A percentile compares a stretch with the other conserved stretches of the same genome.
Evolutionary conservation across 306 rosid genomes (phyloP).

Genomic region (Vigna angularis): DNA sequence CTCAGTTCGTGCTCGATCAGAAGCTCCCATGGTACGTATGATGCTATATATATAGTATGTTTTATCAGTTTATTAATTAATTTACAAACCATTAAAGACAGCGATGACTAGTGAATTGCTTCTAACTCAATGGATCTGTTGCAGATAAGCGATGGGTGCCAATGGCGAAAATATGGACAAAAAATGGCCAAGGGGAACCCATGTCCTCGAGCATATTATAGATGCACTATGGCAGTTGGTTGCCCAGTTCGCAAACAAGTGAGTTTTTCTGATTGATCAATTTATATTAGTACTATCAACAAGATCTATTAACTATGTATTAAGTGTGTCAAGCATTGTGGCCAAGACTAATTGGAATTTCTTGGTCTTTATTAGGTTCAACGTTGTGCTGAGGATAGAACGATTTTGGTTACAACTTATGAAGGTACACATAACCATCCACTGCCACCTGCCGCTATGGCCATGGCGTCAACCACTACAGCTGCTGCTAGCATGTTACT

Average conservation of each 20-base stretch:
- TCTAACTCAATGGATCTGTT: constrained; percentile 21
- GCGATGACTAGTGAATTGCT: background rate
- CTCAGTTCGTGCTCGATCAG: constrained; percentile 94
- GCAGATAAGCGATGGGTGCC: constrained; percentile 97
- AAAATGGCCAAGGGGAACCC: constrained; percentile 98
- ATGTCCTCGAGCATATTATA: constrained; percentile 93
- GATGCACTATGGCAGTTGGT: constrained; percentile 96
- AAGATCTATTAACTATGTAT: background rate
- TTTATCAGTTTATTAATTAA: background rate
- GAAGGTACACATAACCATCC: constrained; percentile 99
- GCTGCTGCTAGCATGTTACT: constrained; percentile 94
- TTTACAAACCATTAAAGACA: background rate
- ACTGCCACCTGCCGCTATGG: constrained; percentile 94
- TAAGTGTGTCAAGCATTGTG: background rate
- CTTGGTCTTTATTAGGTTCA: constrained; percentile 66
- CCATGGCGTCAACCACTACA: constrained; percentile 91
- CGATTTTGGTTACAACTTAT: constrained; percentile 84
- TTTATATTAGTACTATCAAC: background rate
- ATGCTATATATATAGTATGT: background rate
- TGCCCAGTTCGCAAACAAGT: constrained; percentile 99
- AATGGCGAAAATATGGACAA: constrained; percentile 97
- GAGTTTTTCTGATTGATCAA: constrained; percentile 28
- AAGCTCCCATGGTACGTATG: constrained; percentile 83
- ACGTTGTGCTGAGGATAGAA: constrained; percentile 90
- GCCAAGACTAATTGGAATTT: constrained; percentile 9